Percentiles rank a stretch among this genome's conserved stretches.
phyloP scores from a whole-genome alignment of 2,329 filamentous ascomycete genomes.

The Coniosporium tulheliwenetii region DNA sequence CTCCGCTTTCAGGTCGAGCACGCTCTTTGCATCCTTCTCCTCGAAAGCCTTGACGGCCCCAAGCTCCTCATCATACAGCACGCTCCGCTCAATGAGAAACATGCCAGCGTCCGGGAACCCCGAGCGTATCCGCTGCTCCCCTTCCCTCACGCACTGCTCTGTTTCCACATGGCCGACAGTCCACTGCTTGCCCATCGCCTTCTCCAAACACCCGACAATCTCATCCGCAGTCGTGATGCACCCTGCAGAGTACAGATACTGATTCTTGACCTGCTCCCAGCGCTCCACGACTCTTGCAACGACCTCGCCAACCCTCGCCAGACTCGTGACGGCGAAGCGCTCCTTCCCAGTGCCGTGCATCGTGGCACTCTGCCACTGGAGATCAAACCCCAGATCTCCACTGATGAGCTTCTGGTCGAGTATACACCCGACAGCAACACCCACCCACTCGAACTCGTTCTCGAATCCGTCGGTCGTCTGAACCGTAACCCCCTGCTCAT shows the following conservation, averaged over 20 bases:
- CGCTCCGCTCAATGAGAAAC: constrained; percentile 20
- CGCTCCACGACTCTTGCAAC: constrained; percentile 12
- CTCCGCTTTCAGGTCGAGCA: constrained; percentile 7
- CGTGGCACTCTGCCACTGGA: constrained; percentile 23
- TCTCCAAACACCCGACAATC: constrained; percentile 14
- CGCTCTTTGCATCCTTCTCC: constrained; percentile 6
- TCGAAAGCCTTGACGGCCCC: constrained; percentile 11
- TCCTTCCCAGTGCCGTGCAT: constrained; percentile 19
- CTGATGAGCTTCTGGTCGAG: constrained; percentile 16
- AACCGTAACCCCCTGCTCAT: background rate
- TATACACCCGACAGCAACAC: constrained; percentile 16
- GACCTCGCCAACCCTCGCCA: constrained; percentile 14
- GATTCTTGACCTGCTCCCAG: constrained; percentile 19
- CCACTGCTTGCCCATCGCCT: constrained; percentile 13
- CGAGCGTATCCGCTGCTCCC: constrained; percentile 15
- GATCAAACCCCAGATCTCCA: constrained; percentile 20
- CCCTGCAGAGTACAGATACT: constrained; percentile 19
- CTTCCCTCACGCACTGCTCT: constrained; percentile 19
- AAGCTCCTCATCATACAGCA: constrained; percentile 18
- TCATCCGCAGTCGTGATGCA: constrained; percentile 16
- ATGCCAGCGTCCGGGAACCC: constrained; percentile 22
- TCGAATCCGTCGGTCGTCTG: constrained; percentile 1
- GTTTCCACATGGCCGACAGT: constrained; percentile 15
- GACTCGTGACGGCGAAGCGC: constrained; percentile 18
- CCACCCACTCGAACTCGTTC: constrained; percentile 16